phyloP scores from a whole-genome alignment of 106 monocot genomes.

The Alisma plantagoaquatica region DNA sequence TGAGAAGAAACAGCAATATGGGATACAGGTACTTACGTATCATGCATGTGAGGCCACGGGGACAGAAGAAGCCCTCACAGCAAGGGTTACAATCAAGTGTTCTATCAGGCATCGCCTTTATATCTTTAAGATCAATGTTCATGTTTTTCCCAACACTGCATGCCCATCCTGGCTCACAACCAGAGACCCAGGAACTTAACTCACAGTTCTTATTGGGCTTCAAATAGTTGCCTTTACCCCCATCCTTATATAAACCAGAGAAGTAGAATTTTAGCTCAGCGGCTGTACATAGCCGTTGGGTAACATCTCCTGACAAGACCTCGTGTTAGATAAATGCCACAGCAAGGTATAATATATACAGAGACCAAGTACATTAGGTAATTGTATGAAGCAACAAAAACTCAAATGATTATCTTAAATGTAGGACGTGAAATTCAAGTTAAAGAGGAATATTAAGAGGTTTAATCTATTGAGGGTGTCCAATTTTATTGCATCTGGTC shows the following conservation, averaged over 20 bases:
- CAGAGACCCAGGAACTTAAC: slow-evolving; percentile 42
- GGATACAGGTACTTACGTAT: slow-evolving; percentile 47
- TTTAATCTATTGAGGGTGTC: not conserved
- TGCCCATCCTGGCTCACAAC: slow-evolving; percentile 79
- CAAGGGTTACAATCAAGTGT: slow-evolving; percentile 31
- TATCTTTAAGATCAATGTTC: slow-evolving; percentile 12
- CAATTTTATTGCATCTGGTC: too few species aligned
- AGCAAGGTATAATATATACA: not conserved
- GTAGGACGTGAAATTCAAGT: not conserved
- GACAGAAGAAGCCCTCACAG: slow-evolving; percentile 68
- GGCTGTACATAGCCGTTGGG: slow-evolving; percentile 27
- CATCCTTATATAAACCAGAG: slow-evolving; percentile 18
- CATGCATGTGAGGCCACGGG: slow-evolving; percentile 73
- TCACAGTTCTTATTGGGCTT: slow-evolving; percentile 53
- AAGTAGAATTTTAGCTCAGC: slow-evolving; percentile 41
- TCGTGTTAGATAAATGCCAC: not conserved
- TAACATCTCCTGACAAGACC: slow-evolving; percentile 26
- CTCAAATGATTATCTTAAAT: not conserved
- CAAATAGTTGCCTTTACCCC: slow-evolving; percentile 12
- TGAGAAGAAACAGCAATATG: too few species aligned
- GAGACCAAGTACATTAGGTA: not conserved
- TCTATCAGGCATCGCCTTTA: slow-evolving; percentile 20
- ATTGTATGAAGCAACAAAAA: not conserved
- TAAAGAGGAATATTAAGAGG: not conserved
- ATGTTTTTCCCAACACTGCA: slow-evolving; percentile 16